phyloP scores from a whole-genome alignment of 2,329 filamentous ascomycete species.

The Ophiosphaerella narmari region DNA sequence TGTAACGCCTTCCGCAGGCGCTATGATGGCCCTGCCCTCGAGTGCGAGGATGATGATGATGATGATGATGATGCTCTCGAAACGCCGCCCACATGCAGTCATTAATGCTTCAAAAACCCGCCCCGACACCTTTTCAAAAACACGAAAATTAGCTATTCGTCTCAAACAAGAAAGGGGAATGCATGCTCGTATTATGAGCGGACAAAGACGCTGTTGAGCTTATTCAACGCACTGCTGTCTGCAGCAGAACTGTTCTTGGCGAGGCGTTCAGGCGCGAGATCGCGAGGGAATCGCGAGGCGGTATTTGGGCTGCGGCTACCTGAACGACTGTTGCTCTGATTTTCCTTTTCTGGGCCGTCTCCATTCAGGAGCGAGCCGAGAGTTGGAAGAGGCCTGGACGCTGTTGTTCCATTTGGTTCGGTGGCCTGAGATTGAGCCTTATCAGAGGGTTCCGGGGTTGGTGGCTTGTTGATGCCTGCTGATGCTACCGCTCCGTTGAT shows the following conservation, averaged over 20 bases:
- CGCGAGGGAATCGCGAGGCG: constrained; percentile 33
- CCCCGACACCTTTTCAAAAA: constrained; percentile 1
- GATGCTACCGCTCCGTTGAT: constrained; percentile 34
- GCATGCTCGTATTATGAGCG: constrained; percentile 22
- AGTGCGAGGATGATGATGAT: background rate
- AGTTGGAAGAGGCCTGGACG: constrained; percentile 54
- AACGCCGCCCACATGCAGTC: constrained; percentile 38
- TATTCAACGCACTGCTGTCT: constrained; percentile 38
- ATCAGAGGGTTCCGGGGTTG: constrained; percentile 41
- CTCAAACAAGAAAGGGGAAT: background rate
- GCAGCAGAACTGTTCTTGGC: constrained; percentile 39
- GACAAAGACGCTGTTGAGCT: constrained; percentile 42
- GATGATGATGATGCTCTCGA: constrained; percentile 2
- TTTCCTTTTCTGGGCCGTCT: constrained; percentile 33
- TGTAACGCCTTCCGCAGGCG: constrained; percentile 1
- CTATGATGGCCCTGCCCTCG: background rate
- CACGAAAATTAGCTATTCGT: background rate
- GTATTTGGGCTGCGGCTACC: constrained; percentile 50
- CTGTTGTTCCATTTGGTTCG: constrained; percentile 30
- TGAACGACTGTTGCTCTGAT: constrained; percentile 43
- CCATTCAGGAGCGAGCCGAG: constrained; percentile 41
- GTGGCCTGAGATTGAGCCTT: constrained; percentile 51
- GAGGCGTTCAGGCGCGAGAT: constrained; percentile 38
- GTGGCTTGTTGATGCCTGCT: constrained; percentile 31
- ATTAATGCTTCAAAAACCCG: constrained; percentile 24